Base-by-base conservation (phyloP, 2,329 filamentous ascomycete genomes). In the Epichloe coenophiala region DNA sequence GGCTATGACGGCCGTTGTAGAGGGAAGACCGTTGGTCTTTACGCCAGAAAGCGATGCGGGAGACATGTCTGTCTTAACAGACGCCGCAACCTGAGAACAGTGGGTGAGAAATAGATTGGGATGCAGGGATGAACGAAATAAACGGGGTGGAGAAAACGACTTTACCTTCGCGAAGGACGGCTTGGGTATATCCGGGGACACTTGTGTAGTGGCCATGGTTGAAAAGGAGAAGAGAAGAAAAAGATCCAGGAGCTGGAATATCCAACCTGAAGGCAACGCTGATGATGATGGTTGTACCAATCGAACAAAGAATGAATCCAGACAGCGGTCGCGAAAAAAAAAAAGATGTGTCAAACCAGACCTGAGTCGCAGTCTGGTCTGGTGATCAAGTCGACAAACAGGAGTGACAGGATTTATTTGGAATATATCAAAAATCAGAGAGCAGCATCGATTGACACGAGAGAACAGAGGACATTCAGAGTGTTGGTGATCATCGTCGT, bases 81-180 rank as follows among this genome's bases (percentile, higher is more conserved):
- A 73, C 49, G 75, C 74, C 57, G 72, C 74, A 55, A 77, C 71
- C 74, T 78, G 50, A 40, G 53, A 48, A 53, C 43, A 21, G 27
- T 3, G 6, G 3, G 23, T 50, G 6, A 50, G 47, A 40, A 50
- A 21, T 45, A 41, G 45, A 49, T 6, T 15, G 46, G 44, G 17
- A 37, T n/a, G 38, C 15, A 42, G 7, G 12, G 7, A 50, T 44
- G 21, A 11, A 8, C 8, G 21, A 31, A n/a, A 40, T 33, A 7
- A 11, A 36, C 11, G 27, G n/a, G 15, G 8, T 6, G 35, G 9
- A 31, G 23, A 19, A 12, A 15, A 6, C 36, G 13, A 42, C 11
- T 72, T 52, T 71, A 87, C 85, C 77, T 86, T 88, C 68, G 85
- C 85, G 73, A 89, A 89, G 42, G 84, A 87, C 59, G 83, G 76